Conservation (phyloP, 257 asterid genomes). For the Coffea eugenioides region DNA sequence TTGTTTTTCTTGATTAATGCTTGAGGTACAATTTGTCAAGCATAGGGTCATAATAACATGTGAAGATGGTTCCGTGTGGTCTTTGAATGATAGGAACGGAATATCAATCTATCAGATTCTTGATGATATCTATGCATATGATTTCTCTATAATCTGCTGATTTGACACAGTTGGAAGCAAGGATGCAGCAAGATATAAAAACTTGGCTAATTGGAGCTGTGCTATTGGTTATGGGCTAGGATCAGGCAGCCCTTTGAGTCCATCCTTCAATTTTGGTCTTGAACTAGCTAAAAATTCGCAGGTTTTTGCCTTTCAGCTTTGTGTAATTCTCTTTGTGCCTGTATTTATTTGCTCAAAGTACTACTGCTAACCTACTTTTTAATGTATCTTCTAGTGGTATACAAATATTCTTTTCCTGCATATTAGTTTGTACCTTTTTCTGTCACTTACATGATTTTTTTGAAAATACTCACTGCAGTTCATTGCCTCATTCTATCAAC, state of each 20-base stretch:
- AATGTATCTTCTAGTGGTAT: neutral
- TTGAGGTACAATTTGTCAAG: neutral
- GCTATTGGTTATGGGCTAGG: slow-evolving; percentile 89
- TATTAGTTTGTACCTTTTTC: slow-evolving; percentile 14
- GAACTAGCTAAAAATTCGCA: slow-evolving; percentile 82
- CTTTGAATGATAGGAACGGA: neutral
- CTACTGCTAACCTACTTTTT: neutral
- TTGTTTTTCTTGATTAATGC: slow-evolving; percentile 5
- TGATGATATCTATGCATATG: neutral
- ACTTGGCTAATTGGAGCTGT: slow-evolving; percentile 89
- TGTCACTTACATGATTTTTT: slow-evolving; percentile 8
- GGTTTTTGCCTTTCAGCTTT: slow-evolving; percentile 39
- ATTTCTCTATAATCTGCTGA: slow-evolving; percentile 23
- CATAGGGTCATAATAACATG: neutral
- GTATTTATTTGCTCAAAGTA: neutral
- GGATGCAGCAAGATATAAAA: slow-evolving; percentile 52
- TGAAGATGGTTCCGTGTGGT: neutral
- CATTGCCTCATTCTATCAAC: slow-evolving; percentile 93
- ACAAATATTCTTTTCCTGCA: neutral
- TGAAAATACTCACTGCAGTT: slow-evolving; percentile 54
- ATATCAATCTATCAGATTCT: neutral
- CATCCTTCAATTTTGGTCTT: slow-evolving; percentile 88
- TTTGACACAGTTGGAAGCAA: slow-evolving; percentile 58
- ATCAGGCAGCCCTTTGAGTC: slow-evolving; percentile 90
- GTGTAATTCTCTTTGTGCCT: neutral